Percentiles rank a stretch among this genome's conserved stretches.
These are phyloP conservation scores for Tolypocladium tundrense DNA, from an alignment of 2,329 filamentous ascomycete species.

Conservation along the genomic window DNA sequence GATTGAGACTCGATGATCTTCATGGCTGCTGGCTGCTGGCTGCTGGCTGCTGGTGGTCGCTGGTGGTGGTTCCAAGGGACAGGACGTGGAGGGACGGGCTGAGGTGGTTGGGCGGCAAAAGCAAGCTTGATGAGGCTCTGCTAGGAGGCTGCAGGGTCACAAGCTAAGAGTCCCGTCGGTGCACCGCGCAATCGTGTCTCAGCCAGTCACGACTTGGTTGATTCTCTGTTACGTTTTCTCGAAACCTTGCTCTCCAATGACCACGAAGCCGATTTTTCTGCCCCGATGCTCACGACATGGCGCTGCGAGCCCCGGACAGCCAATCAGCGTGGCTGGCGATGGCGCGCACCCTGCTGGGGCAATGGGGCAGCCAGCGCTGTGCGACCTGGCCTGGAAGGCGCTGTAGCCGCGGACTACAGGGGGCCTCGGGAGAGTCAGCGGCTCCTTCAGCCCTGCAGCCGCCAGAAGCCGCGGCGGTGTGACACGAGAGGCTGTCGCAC, in stretches of 20 bases:
- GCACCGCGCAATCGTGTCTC: not conserved
- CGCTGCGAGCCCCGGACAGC: not conserved
- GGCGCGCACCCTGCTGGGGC: not conserved
- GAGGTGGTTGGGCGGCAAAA: not conserved
- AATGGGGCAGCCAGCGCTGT: not conserved
- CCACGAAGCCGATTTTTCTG: not conserved
- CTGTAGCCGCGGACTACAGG: not conserved
- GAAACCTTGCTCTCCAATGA: not conserved
- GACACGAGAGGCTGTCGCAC: not conserved
- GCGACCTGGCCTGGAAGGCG: not conserved
- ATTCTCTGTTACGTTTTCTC: not conserved
- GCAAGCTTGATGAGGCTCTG: not conserved
- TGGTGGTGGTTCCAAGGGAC: not conserved
- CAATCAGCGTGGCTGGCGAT: not conserved
- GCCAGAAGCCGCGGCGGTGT: not conserved
- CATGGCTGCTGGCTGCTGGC: slow-evolving; percentile 28
- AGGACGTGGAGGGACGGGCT: not conserved
- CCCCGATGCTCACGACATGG: not conserved
- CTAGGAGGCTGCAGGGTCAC: not conserved
- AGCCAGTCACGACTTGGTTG: not conserved
- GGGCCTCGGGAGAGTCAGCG: not conserved
- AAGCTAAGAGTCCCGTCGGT: not conserved
- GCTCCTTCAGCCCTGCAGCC: not conserved
- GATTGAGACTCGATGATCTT: slow-evolving; percentile 64
- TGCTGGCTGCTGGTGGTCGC: not conserved